Evolutionary conservation across 768 basidiomycete species (phyloP).

Genomic region (Phlegmacium glaucopus): DNA sequence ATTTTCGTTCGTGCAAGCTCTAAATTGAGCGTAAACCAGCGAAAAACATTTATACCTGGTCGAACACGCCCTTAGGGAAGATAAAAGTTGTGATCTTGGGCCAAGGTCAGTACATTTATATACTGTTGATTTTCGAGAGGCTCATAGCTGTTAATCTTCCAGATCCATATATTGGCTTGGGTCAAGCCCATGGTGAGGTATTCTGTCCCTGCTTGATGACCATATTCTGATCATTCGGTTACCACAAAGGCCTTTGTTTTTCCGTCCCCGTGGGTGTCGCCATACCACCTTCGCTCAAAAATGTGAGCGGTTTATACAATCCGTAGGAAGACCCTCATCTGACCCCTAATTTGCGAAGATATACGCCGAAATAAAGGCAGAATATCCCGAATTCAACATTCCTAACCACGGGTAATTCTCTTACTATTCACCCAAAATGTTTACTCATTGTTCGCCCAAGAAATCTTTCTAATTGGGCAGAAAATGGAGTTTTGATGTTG

Average conservation of each 20-base stretch:
- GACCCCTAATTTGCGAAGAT: constrained; percentile 50
- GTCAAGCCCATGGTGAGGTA: constrained; percentile 79
- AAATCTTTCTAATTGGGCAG: constrained; percentile 77
- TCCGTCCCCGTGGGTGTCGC: constrained; percentile 79
- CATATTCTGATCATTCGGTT: constrained; percentile 8
- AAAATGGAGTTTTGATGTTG: constrained; percentile 84
- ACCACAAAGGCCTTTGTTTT: constrained; percentile 70
- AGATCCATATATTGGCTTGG: constrained; percentile 80
- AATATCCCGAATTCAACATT: constrained; percentile 74
- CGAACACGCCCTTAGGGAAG: constrained; percentile 78
- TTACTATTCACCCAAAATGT: neutral
- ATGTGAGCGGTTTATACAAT: constrained; percentile 42
- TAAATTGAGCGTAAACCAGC: constrained; percentile 33
- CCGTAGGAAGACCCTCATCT: too few species aligned
- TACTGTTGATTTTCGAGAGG: neutral
- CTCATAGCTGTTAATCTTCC: neutral
- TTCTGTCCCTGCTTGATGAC: neutral
- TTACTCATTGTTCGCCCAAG: constrained; percentile 34
- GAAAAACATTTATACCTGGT: constrained; percentile 88
- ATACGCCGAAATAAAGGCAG: constrained; percentile 80
- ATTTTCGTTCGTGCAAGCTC: constrained; percentile 1
- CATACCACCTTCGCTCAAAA: constrained; percentile 79
- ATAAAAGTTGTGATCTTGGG: constrained; percentile 88
- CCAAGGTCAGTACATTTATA: constrained; percentile 39
- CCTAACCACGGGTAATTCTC: constrained; percentile 77